Conservation (phyloP, 2,329 filamentous ascomycete species). For the Grosmannia clavigera region DNA sequence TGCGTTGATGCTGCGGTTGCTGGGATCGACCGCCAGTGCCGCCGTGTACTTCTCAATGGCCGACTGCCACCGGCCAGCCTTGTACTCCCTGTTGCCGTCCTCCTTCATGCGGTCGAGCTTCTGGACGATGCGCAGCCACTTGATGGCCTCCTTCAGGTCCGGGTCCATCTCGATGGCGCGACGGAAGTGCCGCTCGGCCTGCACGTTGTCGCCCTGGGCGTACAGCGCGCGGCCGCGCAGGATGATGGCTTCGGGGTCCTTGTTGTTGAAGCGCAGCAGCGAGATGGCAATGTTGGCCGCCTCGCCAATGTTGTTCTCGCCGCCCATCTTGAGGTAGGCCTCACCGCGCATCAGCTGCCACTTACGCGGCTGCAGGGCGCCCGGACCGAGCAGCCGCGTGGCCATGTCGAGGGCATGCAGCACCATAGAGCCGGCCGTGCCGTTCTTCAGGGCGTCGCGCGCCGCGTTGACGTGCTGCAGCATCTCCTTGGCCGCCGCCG, state of each 20-base stretch:
- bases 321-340: slow-evolving; percentile 86
- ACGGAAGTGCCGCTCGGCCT: slow-evolving; percentile 84
- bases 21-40: slow-evolving; percentile 73
- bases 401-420: slow-evolving; percentile 86
- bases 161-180: slow-evolving; percentile 85
- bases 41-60: slow-evolving; percentile 77
- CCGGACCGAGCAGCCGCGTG: slow-evolving; percentile 61
- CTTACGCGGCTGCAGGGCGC: slow-evolving; percentile 73
- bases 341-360: slow-evolving; percentile 91
- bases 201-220: slow-evolving; percentile 85
- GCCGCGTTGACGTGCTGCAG: slow-evolving; percentile 68
- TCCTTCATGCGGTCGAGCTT: slow-evolving; percentile 90
- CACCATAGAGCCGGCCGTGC: slow-evolving; percentile 79
- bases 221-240: slow-evolving; percentile 81
- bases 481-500: slow-evolving; percentile 74
- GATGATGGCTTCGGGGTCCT: slow-evolving; percentile 88
- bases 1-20: slow-evolving; percentile 84
- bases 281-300: slow-evolving; percentile 88
- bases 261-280: slow-evolving; percentile 71
- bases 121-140: slow-evolving; percentile 79
- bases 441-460: slow-evolving; percentile 60
- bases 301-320: slow-evolving; percentile 76
- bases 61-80: slow-evolving; percentile 63
- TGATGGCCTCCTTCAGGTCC: slow-evolving; percentile 78
- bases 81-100: slow-evolving; percentile 84